Base-by-base conservation (phyloP, 108 stramenopile genomes). In the Skeletonema menzelii region DNA sequence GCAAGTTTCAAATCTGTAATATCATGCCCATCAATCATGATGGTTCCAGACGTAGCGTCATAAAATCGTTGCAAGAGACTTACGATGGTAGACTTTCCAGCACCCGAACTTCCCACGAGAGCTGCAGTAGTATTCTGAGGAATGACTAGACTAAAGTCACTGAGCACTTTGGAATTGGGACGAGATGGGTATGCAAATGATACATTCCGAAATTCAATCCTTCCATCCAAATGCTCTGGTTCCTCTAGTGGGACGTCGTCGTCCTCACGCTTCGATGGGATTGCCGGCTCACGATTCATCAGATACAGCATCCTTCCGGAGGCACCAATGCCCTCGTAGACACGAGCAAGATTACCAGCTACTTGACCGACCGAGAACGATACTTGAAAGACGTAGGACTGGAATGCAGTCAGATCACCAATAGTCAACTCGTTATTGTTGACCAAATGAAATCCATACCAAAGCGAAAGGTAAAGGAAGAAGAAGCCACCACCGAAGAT, bases 1-100 rank as follows among this genome's bases (percentile, higher is more conserved):
- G 59, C 55, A 15, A 96, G 86, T 67, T 98, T 95, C 58, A 97
- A 37, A 27, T 88, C 84, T 28, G 76, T 76, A 22, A 98, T 62
- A 69, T 98, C 85, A 17, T 68, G 70, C 10, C 96, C 99, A 65
- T 99, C 97, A 14, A 99, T 42, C n/a, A 38, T 56, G 30, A 99
- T 76, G 0, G 37, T 56, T 7, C 98, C 98, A 4, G 55, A 67
- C n/a, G 66, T 44, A 0, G 90, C 88, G 71, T 98, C 97, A 75
- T 99, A 99, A 72, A 97, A 97, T 38, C 98, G 87, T 61, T 95
- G 86, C 15, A 98, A 22, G 27, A 98, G 69, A 11, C 73, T 61
- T 22, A 94, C 84, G 46, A 86, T 71, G 5, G 95, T 96, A 19
- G 72, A 69, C 81, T 96, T 97, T 15, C 94, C 94, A 0, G 75